phyloP scores from a whole-genome alignment of 768 basidiomycete genomes.

The Pilatotrama ljubarskyi region DNA sequence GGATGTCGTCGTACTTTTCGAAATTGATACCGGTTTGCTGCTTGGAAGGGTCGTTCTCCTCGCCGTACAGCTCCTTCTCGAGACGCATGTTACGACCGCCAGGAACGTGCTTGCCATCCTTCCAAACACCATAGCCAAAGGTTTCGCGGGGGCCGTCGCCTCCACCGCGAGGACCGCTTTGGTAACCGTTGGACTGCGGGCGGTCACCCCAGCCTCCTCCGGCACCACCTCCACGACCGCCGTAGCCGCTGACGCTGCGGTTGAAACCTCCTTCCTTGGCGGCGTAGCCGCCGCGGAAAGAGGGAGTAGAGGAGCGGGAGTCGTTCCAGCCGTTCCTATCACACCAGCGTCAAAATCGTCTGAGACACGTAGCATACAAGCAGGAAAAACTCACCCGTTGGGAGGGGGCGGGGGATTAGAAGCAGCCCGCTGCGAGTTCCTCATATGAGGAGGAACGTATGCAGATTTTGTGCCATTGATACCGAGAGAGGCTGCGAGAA shows the following conservation, averaged over 20 bases:
- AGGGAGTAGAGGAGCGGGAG: slow-evolving; percentile 64
- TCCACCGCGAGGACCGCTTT: slow-evolving; percentile 30
- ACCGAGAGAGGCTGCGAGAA: slow-evolving; percentile 64
- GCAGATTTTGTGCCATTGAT: slow-evolving; percentile 70
- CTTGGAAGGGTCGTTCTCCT: slow-evolving; percentile 78
- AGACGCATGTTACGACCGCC: slow-evolving; percentile 83
- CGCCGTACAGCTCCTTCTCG: slow-evolving; percentile 97
- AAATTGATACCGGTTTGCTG: slow-evolving; percentile 99
- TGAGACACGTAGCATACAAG: slow-evolving; percentile 19
- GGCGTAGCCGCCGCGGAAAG: slow-evolving; percentile 43
- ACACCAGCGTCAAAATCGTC: slow-evolving; percentile 22
- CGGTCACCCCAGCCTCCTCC: slow-evolving; percentile 36
- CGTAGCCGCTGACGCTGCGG: slow-evolving; percentile 41
- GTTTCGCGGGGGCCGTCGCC: slow-evolving; percentile 48
- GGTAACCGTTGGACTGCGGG: slow-evolving; percentile 31
- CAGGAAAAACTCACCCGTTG: slow-evolving; percentile 52
- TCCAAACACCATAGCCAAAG: slow-evolving; percentile 78
- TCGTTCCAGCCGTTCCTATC: slow-evolving; percentile 73
- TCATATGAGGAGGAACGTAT: slow-evolving; percentile 89
- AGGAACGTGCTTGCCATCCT: slow-evolving; percentile 83
- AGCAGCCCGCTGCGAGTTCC: slow-evolving; percentile 83
- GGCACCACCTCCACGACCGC: slow-evolving; percentile 43
- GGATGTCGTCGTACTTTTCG: slow-evolving; percentile 99
- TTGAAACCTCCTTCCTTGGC: slow-evolving; percentile 39
- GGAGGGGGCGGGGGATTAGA: slow-evolving; percentile 43